phyloP scores from a whole-genome alignment of 768 basidiomycete species.

The Suillus plorans region DNA sequence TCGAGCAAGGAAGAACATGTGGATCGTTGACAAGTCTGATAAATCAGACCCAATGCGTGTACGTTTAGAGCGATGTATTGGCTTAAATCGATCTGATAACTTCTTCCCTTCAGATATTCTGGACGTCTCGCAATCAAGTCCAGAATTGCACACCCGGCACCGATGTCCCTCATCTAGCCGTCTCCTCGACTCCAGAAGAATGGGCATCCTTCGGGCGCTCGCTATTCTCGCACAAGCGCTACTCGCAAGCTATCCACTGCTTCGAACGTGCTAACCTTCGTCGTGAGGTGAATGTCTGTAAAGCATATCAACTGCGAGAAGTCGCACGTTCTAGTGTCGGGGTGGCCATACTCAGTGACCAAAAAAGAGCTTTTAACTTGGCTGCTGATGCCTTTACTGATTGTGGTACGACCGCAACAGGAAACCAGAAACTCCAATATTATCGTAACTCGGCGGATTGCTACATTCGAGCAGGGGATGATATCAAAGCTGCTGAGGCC shows the following conservation, averaged over 20 bases:
- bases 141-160: constrained; percentile 47
- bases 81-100: neutral
- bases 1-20: constrained; percentile 64
- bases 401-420: constrained; percentile 36
- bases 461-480: constrained; percentile 40
- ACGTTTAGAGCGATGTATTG: constrained; percentile 11
- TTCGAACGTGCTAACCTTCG: constrained; percentile 46
- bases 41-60: constrained; percentile 61
- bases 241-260: constrained; percentile 53
- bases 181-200: constrained; percentile 48
- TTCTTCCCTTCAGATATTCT: constrained; percentile 42
- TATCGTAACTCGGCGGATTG: constrained; percentile 47
- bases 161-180: constrained; percentile 54
- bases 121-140: constrained; percentile 46
- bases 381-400: constrained; percentile 52
- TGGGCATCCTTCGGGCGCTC: constrained; percentile 42
- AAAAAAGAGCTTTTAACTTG: constrained; percentile 36
- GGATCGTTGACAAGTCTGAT: constrained; percentile 64
- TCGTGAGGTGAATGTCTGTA: constrained; percentile 45
- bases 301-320: constrained; percentile 56
- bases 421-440: constrained; percentile 35
- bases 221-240: constrained; percentile 36
- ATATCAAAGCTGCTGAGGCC: constrained; percentile 42
- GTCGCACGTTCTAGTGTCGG: constrained; percentile 39
- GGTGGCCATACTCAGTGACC: constrained; percentile 21